A percentile compares a stretch with the other conserved stretches of the same genome.
These are phyloP conservation scores for Magnolia sinica DNA, from an alignment of 164 flowering plant genomes.

Conservation along the genomic window DNA sequence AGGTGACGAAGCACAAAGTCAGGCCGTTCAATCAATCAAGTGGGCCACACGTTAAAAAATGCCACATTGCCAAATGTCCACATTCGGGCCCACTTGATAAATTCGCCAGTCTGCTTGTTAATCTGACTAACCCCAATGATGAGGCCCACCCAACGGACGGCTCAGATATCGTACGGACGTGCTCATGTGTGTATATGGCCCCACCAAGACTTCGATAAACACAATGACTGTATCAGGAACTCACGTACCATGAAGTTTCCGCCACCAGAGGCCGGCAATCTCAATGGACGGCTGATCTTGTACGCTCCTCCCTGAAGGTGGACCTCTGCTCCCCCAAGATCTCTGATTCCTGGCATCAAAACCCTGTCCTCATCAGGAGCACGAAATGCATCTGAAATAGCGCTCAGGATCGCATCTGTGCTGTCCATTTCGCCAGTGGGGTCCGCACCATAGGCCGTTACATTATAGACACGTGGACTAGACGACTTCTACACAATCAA, in stretches of 20 bases:
- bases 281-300: slow-evolving; percentile 61
- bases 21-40: too few species aligned
- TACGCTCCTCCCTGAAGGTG: slow-evolving; percentile 78
- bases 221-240: not conserved
- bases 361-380: slow-evolving; percentile 18
- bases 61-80: too few species aligned
- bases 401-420: slow-evolving; percentile 57
- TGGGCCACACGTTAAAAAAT: too few species aligned
- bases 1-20: too few species aligned
- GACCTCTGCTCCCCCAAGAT: slow-evolving; percentile 81
- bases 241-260: slow-evolving; percentile 74
- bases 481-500: slow-evolving; percentile 13
- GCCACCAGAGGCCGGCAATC: slow-evolving; percentile 53
- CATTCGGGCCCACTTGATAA: too few species aligned
- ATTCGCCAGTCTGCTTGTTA: too few species aligned
- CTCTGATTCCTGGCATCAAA: slow-evolving; percentile 54
- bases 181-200: too few species aligned
- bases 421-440: slow-evolving; percentile 83
- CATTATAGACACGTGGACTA: slow-evolving; percentile 37
- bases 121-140: too few species aligned
- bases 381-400: slow-evolving; percentile 59
- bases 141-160: too few species aligned
- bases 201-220: not conserved
- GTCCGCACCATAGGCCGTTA: slow-evolving; percentile 75
- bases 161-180: too few species aligned